Evolutionary conservation across 83 land plant genomes (phyloP), one percentile per base, ranked within the genome.

Genomic region (Isoetes engelmannii): DNA sequence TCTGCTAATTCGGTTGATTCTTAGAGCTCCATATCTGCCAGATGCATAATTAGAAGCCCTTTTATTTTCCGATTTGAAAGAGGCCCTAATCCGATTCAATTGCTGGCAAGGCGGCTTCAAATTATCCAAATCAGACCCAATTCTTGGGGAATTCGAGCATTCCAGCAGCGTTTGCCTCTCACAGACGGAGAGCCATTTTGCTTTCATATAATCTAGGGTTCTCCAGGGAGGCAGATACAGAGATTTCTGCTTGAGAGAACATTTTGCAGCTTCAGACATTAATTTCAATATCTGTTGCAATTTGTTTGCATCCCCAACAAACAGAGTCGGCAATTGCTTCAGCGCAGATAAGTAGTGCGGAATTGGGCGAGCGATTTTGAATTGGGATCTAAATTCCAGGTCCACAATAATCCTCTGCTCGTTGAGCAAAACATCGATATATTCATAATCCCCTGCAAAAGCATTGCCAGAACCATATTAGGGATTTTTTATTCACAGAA

Each of bases 191-290:
- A 82, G 55, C 97, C 99, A 94, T 48, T 94, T 94, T 0, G 97
- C 84, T 54, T 78, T 82, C 81, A 90, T 78, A 75, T 94, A 94
- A 44, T 87, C 88, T n/a, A 94, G 82, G 1, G 99, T 88, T 50
- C 99, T 79, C 97, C 97, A 94, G 3, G 99, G 99, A 6, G 93
- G 99, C 44, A 94, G 81, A 55, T 89, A 96, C 97, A 94, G 90
- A 5, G 87, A 80, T 64, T 88, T 94, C 75, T 87, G 88, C 72
- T 81, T 85, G n/a, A 93, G 70, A 5, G 98, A 93, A 10, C 68
- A 63, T 48, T 81, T 87, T 10, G 97, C 87, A 53, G 97, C 99
- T 37, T 94, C 97, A 41, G 81, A 92, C 99, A 94, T 88, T 5
- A 84, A 62, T 69, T 84, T 82, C 68, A 94, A 75, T 7, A 86